phyloP scores from a whole-genome alignment of 768 basidiomycete species.

The Lanmaoa pseudosensibilis region DNA sequence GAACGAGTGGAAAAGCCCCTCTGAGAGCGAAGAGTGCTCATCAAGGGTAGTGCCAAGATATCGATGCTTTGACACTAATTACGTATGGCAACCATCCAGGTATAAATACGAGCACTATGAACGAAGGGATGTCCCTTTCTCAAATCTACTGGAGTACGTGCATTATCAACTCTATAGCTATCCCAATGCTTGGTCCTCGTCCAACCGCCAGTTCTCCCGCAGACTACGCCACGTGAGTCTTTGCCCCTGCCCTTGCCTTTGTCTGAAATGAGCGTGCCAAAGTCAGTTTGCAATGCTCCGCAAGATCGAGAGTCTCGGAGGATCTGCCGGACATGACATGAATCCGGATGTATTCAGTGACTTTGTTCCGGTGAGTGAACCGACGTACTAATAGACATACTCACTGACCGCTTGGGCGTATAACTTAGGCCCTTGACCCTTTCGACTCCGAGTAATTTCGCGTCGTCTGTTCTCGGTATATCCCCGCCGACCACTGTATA shows the following conservation, averaged over 20 bases:
- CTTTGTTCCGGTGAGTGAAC: neutral
- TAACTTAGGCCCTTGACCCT: neutral
- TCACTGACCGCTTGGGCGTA: neutral
- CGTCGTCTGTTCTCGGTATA: neutral
- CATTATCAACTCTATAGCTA: neutral
- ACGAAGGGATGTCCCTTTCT: neutral
- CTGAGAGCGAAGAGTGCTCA: neutral
- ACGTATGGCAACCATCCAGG: neutral
- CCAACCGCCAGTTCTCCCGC: neutral
- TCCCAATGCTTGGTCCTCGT: neutral
- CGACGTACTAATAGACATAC: neutral
- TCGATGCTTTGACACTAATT: neutral
- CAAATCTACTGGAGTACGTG: neutral
- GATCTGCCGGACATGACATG: neutral
- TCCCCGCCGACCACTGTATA: neutral
- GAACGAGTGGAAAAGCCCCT: neutral
- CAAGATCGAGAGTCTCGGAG: slow-evolving; percentile 2
- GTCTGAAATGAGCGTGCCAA: neutral
- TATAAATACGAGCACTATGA: neutral
- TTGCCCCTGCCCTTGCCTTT: neutral
- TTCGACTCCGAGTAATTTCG: neutral
- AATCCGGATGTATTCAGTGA: neutral
- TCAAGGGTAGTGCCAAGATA: neutral
- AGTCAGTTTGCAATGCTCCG: neutral
- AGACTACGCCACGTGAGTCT: neutral